These are phyloP conservation scores for Dactylellina sp. DNA, from an alignment of 2,329 filamentous ascomycete genomes.

Conservation along the genomic window DNA sequence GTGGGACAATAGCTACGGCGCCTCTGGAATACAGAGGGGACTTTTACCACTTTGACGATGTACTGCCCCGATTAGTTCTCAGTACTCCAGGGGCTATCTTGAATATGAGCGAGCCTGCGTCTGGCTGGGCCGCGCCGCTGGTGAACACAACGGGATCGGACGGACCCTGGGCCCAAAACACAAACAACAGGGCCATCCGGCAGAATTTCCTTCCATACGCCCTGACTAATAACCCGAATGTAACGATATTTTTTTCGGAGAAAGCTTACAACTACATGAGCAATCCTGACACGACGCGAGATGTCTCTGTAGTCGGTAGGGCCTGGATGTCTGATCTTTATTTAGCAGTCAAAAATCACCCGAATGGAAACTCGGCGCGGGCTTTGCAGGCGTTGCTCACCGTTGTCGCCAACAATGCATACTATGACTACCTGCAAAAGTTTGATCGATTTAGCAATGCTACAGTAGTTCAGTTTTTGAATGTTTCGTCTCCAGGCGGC, in stretches of 20 bases:
- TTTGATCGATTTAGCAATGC: conserved; percentile 8
- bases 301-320: neutral
- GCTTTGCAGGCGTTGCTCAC: conserved; percentile 18
- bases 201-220: neutral
- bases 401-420: conserved; percentile 2
- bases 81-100: neutral
- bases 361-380: conserved; percentile 1
- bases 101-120: neutral
- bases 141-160: neutral
- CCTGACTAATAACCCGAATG: neutral
- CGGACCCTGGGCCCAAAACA: neutral
- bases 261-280: too few species aligned
- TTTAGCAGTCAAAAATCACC: neutral
- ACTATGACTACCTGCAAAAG: conserved; percentile 9
- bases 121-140: neutral
- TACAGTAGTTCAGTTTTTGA: conserved; percentile 13
- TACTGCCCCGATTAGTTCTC: neutral
- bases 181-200: neutral
- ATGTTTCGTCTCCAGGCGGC: conserved; percentile 22
- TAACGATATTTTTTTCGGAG: neutral
- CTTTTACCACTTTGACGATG: neutral
- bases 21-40: neutral
- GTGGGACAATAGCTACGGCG: neutral
- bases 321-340: neutral
- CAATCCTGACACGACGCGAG: neutral